phyloP scores from a whole-genome alignment of 2,329 filamentous ascomycete genomes.

The Venturia nashicola region DNA sequence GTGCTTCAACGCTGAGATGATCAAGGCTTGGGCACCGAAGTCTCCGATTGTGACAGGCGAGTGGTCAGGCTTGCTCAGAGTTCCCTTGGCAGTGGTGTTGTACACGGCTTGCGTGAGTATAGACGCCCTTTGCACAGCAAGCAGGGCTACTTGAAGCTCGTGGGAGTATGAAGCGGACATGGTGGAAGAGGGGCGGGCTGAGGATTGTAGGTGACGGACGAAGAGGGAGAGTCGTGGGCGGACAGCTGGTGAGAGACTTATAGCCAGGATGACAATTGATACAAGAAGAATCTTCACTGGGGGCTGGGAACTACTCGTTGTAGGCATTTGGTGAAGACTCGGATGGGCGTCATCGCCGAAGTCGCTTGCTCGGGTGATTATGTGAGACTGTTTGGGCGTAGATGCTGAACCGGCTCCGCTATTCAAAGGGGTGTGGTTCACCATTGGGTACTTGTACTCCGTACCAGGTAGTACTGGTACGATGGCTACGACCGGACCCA shows the following conservation, averaged over 20 bases:
- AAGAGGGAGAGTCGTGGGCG: slow-evolving; percentile 29
- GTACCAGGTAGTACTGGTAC: no score
- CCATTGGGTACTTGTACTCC: no score
- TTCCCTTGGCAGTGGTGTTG: slow-evolving; percentile 86
- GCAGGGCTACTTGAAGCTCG: slow-evolving; percentile 72
- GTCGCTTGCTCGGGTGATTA: not conserved
- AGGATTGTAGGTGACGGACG: slow-evolving; percentile 18
- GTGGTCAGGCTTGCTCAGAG: slow-evolving; percentile 85
- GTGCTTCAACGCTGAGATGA: slow-evolving; percentile 78
- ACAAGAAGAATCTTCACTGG: not conserved
- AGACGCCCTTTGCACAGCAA: slow-evolving; percentile 75
- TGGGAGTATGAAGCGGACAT: slow-evolving; percentile 49
- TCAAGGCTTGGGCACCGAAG: slow-evolving; percentile 93
- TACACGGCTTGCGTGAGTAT: slow-evolving; percentile 68
- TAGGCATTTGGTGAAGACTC: not conserved
- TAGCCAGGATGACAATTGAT: slow-evolving; percentile 27
- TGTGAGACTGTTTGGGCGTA: not conserved
- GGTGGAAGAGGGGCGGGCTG: slow-evolving; percentile 15
- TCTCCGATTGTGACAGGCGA: slow-evolving; percentile 97
- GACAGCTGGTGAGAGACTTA: slow-evolving; percentile 20
- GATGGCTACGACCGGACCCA: no score
- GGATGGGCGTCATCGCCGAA: not conserved
- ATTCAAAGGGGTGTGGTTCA: no score
- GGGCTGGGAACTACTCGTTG: no score
- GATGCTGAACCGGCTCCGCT: no score